phyloP scores from a whole-genome alignment of 2,329 filamentous ascomycete species.

The Fusarium sp. region DNA sequence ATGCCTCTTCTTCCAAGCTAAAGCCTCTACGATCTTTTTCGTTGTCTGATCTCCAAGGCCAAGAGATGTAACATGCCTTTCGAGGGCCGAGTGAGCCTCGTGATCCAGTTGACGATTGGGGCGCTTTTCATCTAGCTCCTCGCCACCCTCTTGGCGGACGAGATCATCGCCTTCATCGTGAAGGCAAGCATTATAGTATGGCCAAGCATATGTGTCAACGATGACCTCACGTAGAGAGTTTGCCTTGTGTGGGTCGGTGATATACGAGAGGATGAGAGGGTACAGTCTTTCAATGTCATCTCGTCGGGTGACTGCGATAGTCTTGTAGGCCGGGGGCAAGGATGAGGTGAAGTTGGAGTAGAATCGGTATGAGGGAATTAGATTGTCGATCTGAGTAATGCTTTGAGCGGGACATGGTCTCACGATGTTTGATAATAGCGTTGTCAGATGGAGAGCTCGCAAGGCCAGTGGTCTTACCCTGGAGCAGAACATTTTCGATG shows the following conservation, averaged over 20 bases:
- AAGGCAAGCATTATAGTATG: background rate
- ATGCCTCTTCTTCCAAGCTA: conserved; percentile 7
- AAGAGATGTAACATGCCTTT: conserved; percentile 11
- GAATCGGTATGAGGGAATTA: background rate
- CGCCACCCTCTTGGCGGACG: conserved; percentile 1
- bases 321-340: background rate
- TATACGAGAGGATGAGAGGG: conserved; percentile 3
- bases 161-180: background rate
- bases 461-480: background rate
- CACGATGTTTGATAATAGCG: background rate
- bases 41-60: background rate
- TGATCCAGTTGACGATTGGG: conserved; percentile 7
- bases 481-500: background rate
- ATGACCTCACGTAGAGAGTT: background rate
- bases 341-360: background rate
- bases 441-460: background rate
- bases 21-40: background rate
- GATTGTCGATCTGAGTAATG: background rate
- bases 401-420: background rate
- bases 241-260: background rate
- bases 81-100: background rate
- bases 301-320: background rate
- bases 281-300: background rate
- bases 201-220: background rate
- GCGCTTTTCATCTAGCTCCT: conserved; percentile 2